Conservation (phyloP, 495 filamentous ascomycete species). For the Hypoxylon intermedium region DNA sequence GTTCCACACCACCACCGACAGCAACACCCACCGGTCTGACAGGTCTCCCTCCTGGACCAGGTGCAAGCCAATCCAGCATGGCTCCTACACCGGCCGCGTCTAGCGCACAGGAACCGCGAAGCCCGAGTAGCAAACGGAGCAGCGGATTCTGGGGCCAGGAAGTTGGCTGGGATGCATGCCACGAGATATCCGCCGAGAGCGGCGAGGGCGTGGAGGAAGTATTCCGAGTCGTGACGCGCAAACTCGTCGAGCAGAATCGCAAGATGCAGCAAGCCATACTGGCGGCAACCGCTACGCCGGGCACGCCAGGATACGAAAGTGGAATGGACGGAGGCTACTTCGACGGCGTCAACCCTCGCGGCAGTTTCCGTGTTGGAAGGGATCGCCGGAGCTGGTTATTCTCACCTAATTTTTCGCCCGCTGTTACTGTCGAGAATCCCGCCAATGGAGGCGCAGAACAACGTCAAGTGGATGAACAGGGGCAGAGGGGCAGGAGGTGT, state of each 20-base stretch:
- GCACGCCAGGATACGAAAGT: slow-evolving; percentile 40
- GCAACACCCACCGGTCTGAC: slow-evolving; percentile 50
- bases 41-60: slow-evolving; percentile 25
- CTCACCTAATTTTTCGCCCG: slow-evolving; percentile 59
- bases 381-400: slow-evolving; percentile 70
- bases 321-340: slow-evolving; percentile 48
- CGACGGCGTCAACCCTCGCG: slow-evolving; percentile 53
- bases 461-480: slow-evolving; percentile 37
- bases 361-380: slow-evolving; percentile 67
- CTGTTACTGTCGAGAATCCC: slow-evolving; percentile 51
- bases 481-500: slow-evolving; percentile 53
- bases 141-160: slow-evolving; percentile 91
- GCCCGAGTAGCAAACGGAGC: slow-evolving; percentile 77
- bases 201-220: slow-evolving; percentile 98
- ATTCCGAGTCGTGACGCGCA: slow-evolving; percentile 91
- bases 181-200: slow-evolving; percentile 93
- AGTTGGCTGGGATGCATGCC: slow-evolving; percentile 93
- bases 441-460: slow-evolving; percentile 42
- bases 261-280: slow-evolving; percentile 65
- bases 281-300: slow-evolving; percentile 51
- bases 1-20: slow-evolving; percentile 70
- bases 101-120: slow-evolving; percentile 58
- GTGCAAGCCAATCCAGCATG: slow-evolving; percentile 32
- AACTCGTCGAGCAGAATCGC: slow-evolving; percentile 90
- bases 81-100: slow-evolving; percentile 34